Evolutionary conservation across 1,284 basidiomycete genomes (phyloP), one percentile per base, ranked within the genome.

Genomic region (Ganoderma leucocontextum): DNA sequence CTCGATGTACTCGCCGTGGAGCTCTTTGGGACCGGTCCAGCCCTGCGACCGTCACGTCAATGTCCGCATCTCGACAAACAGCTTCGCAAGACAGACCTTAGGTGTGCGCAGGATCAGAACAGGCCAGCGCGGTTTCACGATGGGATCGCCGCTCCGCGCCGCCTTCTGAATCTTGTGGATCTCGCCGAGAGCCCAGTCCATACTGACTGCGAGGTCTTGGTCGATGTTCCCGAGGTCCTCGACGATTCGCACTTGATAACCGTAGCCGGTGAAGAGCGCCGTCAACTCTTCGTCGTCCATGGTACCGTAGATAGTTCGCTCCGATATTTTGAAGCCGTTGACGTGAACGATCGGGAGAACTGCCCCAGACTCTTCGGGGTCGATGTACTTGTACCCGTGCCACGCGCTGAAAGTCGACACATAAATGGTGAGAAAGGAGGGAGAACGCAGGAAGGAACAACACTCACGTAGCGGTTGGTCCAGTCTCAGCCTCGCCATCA

Each of bases 361-460:
- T 0, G 95, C 95, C 29, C 95, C 95, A 9, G 90, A 93, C 80
- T 95, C 94, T n/a, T 86, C 87, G n/a, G 95, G 95, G 77, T 97
- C 94, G 76, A 97, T 88, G 78, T 92, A 97, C 83, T 94, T 96
- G 87, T 87, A 92, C 2, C 86, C 90, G 76, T 95, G 93, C 93
- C 93, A 95, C 0, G 92, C 92, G 8, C 85, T 83, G 36, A 17
- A 49, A 63, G 25, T 68, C 59, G 35, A 49, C 8, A 36, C 9
- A 58, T 10, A n/a, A 22, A 7, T 22, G 19, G 12, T 38, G 12
- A 19, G 19, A 38, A 33, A 58, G 55, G 10, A 13, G 8, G 17
- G 2, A n/a, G 6, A 19, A 13, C 2, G 13, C 29, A 33, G 35
- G 22, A 39, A 19, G 35, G 35, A 33, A 38, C 15, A 29, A 22